A percentile compares a stretch with the other conserved stretches of the same genome.
Conservation (phyloP, 2,329 filamentous ascomycete genomes). For the Penicillium oxalicum region DNA sequence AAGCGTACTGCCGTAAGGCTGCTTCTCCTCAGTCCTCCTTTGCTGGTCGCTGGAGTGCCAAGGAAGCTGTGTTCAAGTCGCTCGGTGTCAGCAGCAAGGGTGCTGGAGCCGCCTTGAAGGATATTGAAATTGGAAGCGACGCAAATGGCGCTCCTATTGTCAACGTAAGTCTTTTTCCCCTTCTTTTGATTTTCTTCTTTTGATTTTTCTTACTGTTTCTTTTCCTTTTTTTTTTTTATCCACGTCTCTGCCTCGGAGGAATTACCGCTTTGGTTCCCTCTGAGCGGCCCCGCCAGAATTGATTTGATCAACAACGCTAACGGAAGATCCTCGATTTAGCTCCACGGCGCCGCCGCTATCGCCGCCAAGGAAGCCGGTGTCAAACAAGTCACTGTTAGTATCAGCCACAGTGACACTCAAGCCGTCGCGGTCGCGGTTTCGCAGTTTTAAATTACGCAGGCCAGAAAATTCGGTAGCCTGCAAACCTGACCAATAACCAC, state of each 20-base stretch:
- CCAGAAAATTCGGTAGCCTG: too few relatives aligned
- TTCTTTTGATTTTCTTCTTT: too few relatives aligned
- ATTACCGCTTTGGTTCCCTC: too few relatives aligned
- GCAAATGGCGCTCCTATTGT: slow-evolving; percentile 78
- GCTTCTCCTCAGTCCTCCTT: slow-evolving; percentile 82
- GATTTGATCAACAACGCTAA: slow-evolving; percentile 14
- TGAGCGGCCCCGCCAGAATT: background rate
- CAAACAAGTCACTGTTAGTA: slow-evolving; percentile 84
- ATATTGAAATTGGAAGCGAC: slow-evolving; percentile 86
- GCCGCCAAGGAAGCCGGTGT: slow-evolving; percentile 83
- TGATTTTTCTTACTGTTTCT: too few relatives aligned
- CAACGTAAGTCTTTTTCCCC: slow-evolving; percentile 56
- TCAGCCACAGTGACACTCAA: slow-evolving; percentile 91
- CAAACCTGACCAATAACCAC: background rate
- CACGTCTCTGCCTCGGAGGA: too few relatives aligned
- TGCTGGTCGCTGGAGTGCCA: slow-evolving; percentile 91
- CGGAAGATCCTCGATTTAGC: slow-evolving; percentile 49
- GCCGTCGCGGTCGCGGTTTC: slow-evolving; percentile 91
- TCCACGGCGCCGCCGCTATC: slow-evolving; percentile 75
- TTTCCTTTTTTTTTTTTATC: too few relatives aligned
- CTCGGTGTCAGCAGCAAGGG: slow-evolving; percentile 81
- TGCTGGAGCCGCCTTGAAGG: slow-evolving; percentile 80
- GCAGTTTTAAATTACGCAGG: slow-evolving; percentile 46
- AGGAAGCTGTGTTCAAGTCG: slow-evolving; percentile 98
- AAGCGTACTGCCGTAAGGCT: slow-evolving; percentile 76